Base-by-base conservation (phyloP, 2,329 filamentous ascomycete genomes). In the Aspergillus chevalieri region DNA sequence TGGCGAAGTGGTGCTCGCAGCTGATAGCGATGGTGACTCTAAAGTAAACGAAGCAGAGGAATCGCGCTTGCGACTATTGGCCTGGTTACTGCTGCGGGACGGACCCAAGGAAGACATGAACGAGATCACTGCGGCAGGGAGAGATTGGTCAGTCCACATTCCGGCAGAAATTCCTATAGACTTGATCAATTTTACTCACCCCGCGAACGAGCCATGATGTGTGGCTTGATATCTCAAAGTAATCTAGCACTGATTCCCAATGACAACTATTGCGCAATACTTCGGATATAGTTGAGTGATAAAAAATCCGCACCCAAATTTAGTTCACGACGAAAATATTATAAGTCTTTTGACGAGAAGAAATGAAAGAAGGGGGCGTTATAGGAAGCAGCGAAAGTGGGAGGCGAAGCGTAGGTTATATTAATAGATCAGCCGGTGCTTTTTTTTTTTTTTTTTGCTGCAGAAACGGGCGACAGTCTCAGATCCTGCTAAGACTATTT, bases 121-220 rank as follows among this genome's bases (percentile, higher is more conserved):
- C 61, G 89, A 94, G 61, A 90, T 78, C 50, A 95, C 89, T 94
- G 70, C 3, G 89, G 26, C 26, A 89, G 63, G 12, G 43, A 9
- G 12, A 17, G 53, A 65, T 58, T 58, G 58, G 50, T 65, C 47
- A 60, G 47, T 52, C 47, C 52, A 36, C 49, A 47, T 51, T 8
- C 38, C 9, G 10, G 38, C 38, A 41, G 2, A 4, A 22, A 21
- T 19, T 41, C 15, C 17, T 15, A n/a, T 36, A 19, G 38, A 19
- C 8, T 19, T 4, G 19, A 41, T 41, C 19, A 17, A 14, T 34
- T 42, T 41, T 30, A 64, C 67, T 62, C 60, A 70, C 67, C 67
- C 63, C 66, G 66, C 60, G 66, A 69, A 57, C 64, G 66, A 58
- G 56, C 66, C 67, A 70, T 70, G 56, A 51, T 59, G 54, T 21